These are phyloP conservation scores for Rhododendron ovatum DNA, from an alignment of 148 eudicot genomes.

Conservation along the genomic window DNA sequence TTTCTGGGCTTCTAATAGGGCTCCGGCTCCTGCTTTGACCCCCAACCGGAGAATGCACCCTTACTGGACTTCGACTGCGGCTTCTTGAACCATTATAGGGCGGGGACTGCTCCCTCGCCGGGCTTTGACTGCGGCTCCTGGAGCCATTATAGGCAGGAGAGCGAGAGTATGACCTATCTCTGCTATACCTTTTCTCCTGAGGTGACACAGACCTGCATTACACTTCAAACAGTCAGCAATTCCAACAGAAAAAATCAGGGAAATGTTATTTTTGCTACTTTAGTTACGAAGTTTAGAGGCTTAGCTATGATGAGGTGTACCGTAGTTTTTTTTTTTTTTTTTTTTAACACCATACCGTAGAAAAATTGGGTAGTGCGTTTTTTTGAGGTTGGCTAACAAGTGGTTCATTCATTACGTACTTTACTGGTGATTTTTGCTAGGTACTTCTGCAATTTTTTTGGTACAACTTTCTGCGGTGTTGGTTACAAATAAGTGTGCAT, in stretches of 20 bases:
- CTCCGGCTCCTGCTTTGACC: constrained; percentile 34
- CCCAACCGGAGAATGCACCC: constrained; percentile 31
- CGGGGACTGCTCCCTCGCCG: constrained; percentile 24
- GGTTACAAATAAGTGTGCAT: neutral
- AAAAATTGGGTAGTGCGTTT: neutral
- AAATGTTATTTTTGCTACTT: neutral
- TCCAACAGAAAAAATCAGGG: neutral
- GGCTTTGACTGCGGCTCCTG: constrained; percentile 36
- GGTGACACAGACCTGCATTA: constrained; percentile 73
- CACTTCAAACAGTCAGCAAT: neutral
- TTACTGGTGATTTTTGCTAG: neutral
- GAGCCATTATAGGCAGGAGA: constrained; percentile 45
- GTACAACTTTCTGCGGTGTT: neutral
- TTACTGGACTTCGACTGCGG: constrained; percentile 35
- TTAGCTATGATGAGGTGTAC: neutral
- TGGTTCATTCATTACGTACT: neutral
- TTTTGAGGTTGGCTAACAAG: neutral
- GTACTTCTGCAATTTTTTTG: neutral
- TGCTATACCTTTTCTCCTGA: constrained; percentile 51
- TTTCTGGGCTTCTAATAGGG: constrained; percentile 45
- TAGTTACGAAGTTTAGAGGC: neutral
- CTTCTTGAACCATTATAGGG: constrained; percentile 37
- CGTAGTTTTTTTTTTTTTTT: no score
- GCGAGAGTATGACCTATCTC: constrained; percentile 62
- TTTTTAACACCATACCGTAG: neutral